Evolutionary conservation across 345 rosid species (phyloP).

Genomic region (Raphanus sativus): DNA sequence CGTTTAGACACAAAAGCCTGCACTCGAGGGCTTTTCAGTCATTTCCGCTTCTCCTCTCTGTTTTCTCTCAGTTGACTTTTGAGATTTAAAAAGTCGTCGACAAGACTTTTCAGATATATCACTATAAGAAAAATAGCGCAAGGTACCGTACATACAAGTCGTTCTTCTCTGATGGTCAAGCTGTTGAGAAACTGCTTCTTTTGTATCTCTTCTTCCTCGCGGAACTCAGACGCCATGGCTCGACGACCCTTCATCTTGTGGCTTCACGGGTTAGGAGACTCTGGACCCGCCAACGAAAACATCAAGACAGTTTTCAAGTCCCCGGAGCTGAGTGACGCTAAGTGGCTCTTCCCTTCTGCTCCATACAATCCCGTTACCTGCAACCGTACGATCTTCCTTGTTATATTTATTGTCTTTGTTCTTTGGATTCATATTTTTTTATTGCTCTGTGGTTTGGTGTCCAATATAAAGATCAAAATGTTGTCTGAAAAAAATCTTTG

Average conservation of each 20-base stretch:
- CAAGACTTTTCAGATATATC: conserved; percentile 19
- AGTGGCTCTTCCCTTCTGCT: conserved; percentile 90
- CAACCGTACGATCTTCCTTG: conserved; percentile 40
- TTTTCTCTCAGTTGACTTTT: neutral
- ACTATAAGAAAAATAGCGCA: too few species aligned
- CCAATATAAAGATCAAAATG: neutral
- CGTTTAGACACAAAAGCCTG: neutral
- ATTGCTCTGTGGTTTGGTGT: neutral
- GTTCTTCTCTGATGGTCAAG: neutral
- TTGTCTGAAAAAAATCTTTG: neutral
- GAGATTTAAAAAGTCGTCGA: conserved; percentile 9
- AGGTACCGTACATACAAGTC: too few species aligned
- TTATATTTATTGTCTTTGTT: neutral
- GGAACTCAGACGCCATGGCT: conserved; percentile 40
- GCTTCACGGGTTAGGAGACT: conserved; percentile 85
- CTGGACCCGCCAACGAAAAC: conserved; percentile 88
- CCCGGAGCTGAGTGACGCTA: conserved; percentile 54
- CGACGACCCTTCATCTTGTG: conserved; percentile 69
- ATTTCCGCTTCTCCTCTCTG: neutral
- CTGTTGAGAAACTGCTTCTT: conserved; percentile 25
- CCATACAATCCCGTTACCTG: conserved; percentile 66
- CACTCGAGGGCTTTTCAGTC: conserved; percentile 1
- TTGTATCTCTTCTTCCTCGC: conserved; percentile 28
- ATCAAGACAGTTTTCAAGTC: conserved; percentile 66
- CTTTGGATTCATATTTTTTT: neutral